These are phyloP conservation scores for Passalora sequoiae DNA, from an alignment of 2,329 filamentous ascomycete genomes.

Conservation along the genomic window DNA sequence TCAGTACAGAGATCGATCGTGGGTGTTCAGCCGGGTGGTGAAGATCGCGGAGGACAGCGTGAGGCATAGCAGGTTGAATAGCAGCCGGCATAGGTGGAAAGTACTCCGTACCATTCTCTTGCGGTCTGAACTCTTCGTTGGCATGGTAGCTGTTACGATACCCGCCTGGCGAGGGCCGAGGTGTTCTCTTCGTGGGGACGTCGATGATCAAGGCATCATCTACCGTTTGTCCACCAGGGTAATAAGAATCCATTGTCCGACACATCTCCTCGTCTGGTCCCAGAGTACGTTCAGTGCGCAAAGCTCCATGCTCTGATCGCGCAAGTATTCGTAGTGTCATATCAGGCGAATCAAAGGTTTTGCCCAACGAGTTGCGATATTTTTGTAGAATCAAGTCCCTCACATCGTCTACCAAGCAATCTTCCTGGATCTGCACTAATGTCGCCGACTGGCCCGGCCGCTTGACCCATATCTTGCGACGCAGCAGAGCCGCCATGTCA, in stretches of 20 bases:
- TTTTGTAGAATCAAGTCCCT: slow-evolving; percentile 88
- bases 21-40: slow-evolving; percentile 38
- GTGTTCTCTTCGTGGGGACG: slow-evolving; percentile 68
- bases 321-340: slow-evolving; percentile 71
- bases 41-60: slow-evolving; percentile 32
- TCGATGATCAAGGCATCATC: slow-evolving; percentile 91
- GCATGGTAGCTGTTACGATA: slow-evolving; percentile 50
- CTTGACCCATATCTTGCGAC: slow-evolving; percentile 91
- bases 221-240: slow-evolving; percentile 77
- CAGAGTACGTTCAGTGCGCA: slow-evolving; percentile 58
- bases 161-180: slow-evolving; percentile 69
- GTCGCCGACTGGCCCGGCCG: slow-evolving; percentile 80
- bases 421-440: slow-evolving; percentile 75
- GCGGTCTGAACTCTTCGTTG: slow-evolving; percentile 59
- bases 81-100: slow-evolving; percentile 65
- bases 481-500: slow-evolving; percentile 36
- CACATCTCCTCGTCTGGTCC: slow-evolving; percentile 82
- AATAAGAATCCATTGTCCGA: slow-evolving; percentile 73
- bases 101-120: slow-evolving; percentile 71
- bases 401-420: slow-evolving; percentile 90
- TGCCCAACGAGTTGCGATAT: slow-evolving; percentile 87
- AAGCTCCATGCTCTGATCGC: slow-evolving; percentile 41
- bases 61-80: slow-evolving; percentile 37
- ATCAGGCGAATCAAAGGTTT: slow-evolving; percentile 85
- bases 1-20: slow-evolving; percentile 73